Percentiles rank a stretch among this genome's conserved stretches.
Evolutionary conservation across 495 filamentous ascomycete species (phyloP).

Genomic region (Penicillium atrosanguineum): DNA sequence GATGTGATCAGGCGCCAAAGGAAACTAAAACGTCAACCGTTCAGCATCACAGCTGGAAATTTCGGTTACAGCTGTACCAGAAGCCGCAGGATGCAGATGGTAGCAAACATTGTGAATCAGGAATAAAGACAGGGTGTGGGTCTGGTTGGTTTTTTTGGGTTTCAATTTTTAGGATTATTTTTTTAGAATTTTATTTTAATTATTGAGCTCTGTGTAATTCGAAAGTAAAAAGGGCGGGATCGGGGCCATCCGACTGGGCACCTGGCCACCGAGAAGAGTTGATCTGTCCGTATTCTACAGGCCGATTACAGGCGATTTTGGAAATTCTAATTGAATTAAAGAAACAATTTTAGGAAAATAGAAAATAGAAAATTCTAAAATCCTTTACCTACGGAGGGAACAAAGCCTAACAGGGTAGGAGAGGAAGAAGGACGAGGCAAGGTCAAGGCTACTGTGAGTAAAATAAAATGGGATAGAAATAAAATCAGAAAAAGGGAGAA

Average conservation of each 20-base stretch:
- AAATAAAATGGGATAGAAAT: conserved; percentile 7
- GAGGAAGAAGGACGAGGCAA: conserved; percentile 19
- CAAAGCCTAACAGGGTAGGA: conserved; percentile 8
- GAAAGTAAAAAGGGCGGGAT: conserved; percentile 23
- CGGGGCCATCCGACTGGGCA: conserved; percentile 32
- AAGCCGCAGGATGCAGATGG: conserved; percentile 37
- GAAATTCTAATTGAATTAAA: conserved; percentile 9
- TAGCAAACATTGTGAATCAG: conserved; percentile 38
- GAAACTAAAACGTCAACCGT: conserved; percentile 36
- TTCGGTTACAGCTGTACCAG: conserved; percentile 47
- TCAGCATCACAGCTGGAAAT: conserved; percentile 31
- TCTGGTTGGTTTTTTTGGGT: conserved; percentile 13
- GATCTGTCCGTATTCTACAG: conserved; percentile 11
- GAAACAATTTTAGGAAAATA: conserved; percentile 2
- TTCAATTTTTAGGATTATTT: conserved; percentile 8
- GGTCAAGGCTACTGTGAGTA: background rate
- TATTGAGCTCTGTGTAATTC: conserved; percentile 14
- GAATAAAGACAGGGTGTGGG: conserved; percentile 24
- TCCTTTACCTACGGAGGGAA: background rate
- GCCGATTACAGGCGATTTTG: conserved; percentile 1
- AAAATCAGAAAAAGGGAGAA: background rate
- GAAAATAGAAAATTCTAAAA: conserved; percentile 1
- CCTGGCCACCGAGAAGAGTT: conserved; percentile 11
- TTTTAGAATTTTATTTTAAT: conserved; percentile 3
- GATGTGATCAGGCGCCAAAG: conserved; percentile 44